phyloP scores from a whole-genome alignment of 2,329 filamentous ascomycete genomes.

The Fusarium floridanum region DNA sequence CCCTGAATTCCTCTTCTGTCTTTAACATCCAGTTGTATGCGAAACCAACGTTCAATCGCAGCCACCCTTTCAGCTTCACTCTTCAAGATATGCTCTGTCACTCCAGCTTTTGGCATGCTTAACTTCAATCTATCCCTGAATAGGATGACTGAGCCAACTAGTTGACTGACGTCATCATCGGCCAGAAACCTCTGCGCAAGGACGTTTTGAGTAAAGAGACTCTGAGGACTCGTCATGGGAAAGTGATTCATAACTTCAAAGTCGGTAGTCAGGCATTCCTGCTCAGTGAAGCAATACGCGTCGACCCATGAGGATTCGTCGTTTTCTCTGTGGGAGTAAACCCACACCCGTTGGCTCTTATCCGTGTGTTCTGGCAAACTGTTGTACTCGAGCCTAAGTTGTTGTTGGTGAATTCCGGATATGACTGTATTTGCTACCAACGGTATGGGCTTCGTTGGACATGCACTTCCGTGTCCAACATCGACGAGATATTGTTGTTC shows the following conservation, averaged over 20 bases:
- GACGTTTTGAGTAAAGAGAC: slow-evolving; percentile 21
- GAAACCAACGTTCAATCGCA: slow-evolving; percentile 15
- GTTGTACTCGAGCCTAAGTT: slow-evolving; percentile 15
- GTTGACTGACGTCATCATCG: not conserved
- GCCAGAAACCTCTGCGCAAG: slow-evolving; percentile 10
- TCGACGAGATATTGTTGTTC: slow-evolving; percentile 13
- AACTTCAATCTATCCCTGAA: slow-evolving; percentile 4
- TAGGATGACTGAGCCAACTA: slow-evolving; percentile 7
- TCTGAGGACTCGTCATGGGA: slow-evolving; percentile 18
- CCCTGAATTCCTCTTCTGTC: slow-evolving; percentile 13
- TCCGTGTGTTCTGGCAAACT: slow-evolving; percentile 8
- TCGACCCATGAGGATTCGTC: slow-evolving; percentile 2
- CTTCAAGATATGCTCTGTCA: not conserved
- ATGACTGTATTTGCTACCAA: not conserved
- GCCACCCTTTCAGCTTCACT: slow-evolving; percentile 7
- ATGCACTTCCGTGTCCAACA: slow-evolving; percentile 10
- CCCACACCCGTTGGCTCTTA: slow-evolving; percentile 8
- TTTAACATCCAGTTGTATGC: slow-evolving; percentile 2
- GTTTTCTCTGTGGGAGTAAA: slow-evolving; percentile 16
- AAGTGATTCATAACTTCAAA: slow-evolving; percentile 21
- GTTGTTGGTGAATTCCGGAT: slow-evolving; percentile 6
- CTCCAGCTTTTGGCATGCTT: not conserved
- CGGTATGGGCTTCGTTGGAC: slow-evolving; percentile 12
- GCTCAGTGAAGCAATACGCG: slow-evolving; percentile 18
- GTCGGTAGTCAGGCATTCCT: slow-evolving; percentile 17